A percentile compares a stretch with the other conserved stretches of the same genome.
Evolutionary conservation across 371 early-diverging fungal species (phyloP).

Genomic region (Batkoa obscura): DNA sequence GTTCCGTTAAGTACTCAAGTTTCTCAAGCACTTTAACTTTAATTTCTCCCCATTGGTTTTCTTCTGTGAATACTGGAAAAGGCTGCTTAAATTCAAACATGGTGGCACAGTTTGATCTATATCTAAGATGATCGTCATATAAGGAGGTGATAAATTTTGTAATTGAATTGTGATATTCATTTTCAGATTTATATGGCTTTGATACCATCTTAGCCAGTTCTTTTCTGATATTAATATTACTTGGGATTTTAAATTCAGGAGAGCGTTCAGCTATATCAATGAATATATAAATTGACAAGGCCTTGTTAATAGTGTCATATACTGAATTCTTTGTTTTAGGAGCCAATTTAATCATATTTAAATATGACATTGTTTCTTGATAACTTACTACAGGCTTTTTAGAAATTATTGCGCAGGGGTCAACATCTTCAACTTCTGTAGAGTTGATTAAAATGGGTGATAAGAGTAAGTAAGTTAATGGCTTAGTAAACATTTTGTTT

Average conservation of each 20-base stretch:
- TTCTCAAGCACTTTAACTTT: not conserved
- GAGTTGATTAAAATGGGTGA: too few relatives aligned
- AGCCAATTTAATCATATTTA: too few relatives aligned
- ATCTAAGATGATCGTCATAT: constrained; percentile 1
- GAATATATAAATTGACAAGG: not conserved
- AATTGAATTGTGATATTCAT: not conserved
- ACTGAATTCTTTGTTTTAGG: too few relatives aligned
- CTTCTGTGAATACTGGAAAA: not conserved
- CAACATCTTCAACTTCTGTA: too few relatives aligned
- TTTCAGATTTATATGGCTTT: not conserved
- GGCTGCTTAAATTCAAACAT: constrained; percentile 1
- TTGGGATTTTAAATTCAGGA: not conserved
- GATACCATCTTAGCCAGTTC: not conserved
- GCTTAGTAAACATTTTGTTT: too few relatives aligned
- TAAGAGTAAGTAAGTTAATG: too few relatives aligned
- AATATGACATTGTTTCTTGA: too few relatives aligned
- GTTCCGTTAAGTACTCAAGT: not conserved
- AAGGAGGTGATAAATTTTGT: not conserved
- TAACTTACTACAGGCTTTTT: too few relatives aligned
- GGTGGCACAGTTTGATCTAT: not conserved
- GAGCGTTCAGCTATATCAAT: not conserved
- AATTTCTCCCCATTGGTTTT: not conserved
- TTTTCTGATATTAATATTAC: not conserved
- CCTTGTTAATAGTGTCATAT: too few relatives aligned
- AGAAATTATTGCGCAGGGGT: too few relatives aligned